Conservation (phyloP, 2,329 filamentous ascomycete species). For the Podosphaera xanthii region DNA sequence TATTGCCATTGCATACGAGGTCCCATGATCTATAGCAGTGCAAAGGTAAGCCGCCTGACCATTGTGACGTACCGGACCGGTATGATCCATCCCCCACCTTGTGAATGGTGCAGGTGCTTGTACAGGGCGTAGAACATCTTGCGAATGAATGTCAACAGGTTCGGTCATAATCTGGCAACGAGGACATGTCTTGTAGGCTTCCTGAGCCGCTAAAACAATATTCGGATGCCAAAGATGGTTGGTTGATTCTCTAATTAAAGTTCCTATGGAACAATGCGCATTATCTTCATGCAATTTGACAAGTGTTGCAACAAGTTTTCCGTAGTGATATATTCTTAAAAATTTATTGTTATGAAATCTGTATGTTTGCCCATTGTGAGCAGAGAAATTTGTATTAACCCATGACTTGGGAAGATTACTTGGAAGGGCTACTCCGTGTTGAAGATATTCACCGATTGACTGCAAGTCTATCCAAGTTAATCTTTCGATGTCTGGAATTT, state of each 20-base stretch:
- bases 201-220: background rate
- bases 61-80: background rate
- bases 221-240: background rate
- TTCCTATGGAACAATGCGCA: slow-evolving; percentile 1
- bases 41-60: background rate
- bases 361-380: background rate
- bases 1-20: background rate
- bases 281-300: background rate
- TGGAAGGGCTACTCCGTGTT: background rate
- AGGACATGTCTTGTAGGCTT: background rate
- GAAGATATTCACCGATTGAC: background rate
- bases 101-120: background rate
- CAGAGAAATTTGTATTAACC: background rate
- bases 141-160: background rate
- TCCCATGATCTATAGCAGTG: background rate
- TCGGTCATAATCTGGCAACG: background rate
- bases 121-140: background rate
- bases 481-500: background rate
- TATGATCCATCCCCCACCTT: background rate
- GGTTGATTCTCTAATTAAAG: background rate
- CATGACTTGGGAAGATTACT: background rate
- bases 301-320: background rate
- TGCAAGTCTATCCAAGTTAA: background rate
- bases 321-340: background rate
- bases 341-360: background rate